Base-by-base conservation (phyloP, 352 stramenopile genomes). In the Blastocystis sp. region DNA sequence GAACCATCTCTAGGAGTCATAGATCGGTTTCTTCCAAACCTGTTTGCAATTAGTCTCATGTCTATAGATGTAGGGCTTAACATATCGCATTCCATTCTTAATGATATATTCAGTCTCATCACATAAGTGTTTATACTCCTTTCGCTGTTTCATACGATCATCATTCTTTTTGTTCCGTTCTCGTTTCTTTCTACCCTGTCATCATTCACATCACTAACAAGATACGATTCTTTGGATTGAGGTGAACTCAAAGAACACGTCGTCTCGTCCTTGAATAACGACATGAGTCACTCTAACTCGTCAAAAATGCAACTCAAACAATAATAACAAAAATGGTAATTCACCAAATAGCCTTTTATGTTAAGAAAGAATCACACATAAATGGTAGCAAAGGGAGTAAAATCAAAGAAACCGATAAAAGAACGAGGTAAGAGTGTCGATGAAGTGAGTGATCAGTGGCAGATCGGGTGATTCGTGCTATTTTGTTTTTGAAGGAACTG, bases 11-110 rank as follows among this genome's bases (percentile, higher is more conserved):
- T 87, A 78, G 21, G 39, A 32, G 29, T 58, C 16, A 87, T 7
- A 19, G 6, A 27, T 0, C 27, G 9, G 12, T 12, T 9, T 3
- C 24, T 32, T 52, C 35, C 27, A 12, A 12, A 87, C 77, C 24
- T 75, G 77, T n/a, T 87, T 87, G 52, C 77, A 87, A 52, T 65
- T 35, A 11, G 77, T 87, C n/a, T 87, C 77, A 51, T 87, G 77
- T 59, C 27, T 56, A 24, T 87, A 87, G 42, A 87, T 49, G 56
- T 87, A 87, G 3, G 77, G 77, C 29, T 61, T 63, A 19, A 87
- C 77, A 77, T 69, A 87, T 66, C 77, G 39, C 65, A 66, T 87
- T 61, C 77, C 77, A 32, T 87, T 63, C 16, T 42, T 27, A 29
- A 87, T 78, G 12, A 32, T 54, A 54, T 87, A 87, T 19, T 87